Base-by-base conservation (phyloP, 371 early-diverging fungal genomes). In the Lichtheimia corymbifera region DNA sequence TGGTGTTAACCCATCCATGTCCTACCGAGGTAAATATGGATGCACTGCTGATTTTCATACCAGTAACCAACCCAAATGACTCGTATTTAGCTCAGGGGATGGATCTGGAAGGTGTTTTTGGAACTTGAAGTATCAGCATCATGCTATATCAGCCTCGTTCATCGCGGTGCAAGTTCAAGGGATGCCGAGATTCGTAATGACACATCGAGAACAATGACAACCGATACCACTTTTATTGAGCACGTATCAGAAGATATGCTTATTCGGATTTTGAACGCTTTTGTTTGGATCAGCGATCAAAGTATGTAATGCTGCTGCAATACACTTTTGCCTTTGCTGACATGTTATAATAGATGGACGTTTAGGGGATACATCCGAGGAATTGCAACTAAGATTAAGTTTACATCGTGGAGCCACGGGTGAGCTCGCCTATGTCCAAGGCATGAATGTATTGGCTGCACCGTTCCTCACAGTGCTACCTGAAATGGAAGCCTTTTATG, bases 401-500 rank as follows among this genome's bases (percentile, higher is more conserved):
- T 44, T 61, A 12, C 59, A 50, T 12, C 44, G 42, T 14, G 17
- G 54, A 11, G 22, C 50, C 17, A 18, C 56, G 12, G 51, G 62
- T 45, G 68, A 77, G 30, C 88, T 92, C 56, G 83, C 92, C 14
- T 97, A 97, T 74, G 95, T 97, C 17, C 96, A 95, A 71, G 96
- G 97, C 47, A 95, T 96, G 95, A 97, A 96, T 74, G 93, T 93
- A 41, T 71, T 97, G 51, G 85, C 87, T 24, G 96, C 94, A n/a
- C 96, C 96, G 6, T 95, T 97, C 67, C 74, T 96, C 22, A 95
- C 88, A 70, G 88, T 88, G 0, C 88, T 97, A 90, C 86, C 92
- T 18, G 98, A 97, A 71, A 82, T 96, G 71, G 95, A 94, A 53
- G 96, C 95, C 0, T 96, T 92, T 69, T 93, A 86, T 73, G 78